Evolutionary conservation across 2,329 filamentous ascomycete genomes (phyloP), one percentile per base, ranked within the genome.

Genomic region (Emergomyces pasteurianus): DNA sequence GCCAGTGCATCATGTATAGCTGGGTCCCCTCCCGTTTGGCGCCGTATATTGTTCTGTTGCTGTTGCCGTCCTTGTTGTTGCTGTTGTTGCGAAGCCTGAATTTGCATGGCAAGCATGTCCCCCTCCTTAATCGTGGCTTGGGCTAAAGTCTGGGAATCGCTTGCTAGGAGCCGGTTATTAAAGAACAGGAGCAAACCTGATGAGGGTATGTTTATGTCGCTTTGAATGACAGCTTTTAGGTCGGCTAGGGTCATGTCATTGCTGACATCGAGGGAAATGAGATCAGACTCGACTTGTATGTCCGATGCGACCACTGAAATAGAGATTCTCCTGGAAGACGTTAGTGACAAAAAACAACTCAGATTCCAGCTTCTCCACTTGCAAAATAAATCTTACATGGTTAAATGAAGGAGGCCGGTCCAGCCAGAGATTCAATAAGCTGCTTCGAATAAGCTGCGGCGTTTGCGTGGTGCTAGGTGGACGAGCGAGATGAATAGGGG

Each of bases 31-130:
- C 43, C 36, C 16, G 49, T 36, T 12, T 43, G 23, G 23, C 59
- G 57, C 3, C 46, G 38, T 31, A 42, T 18, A 10, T 34, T 21
- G 31, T 43, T 54, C 6, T 47, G 42, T 28, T 16, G 46, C 38
- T 38, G 59, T 16, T 26, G 54, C 34, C 31, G 31, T 47, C 18
- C 18, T 6, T 26, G 16, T 6, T 31, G 47, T 16, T 52, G 47
- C 47, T 26, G 49, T 31, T 54, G 47, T 66, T 71, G 62, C 58
- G 68, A 61, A 36, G 70, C 62, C 61, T 67, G 69, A 66, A 96
- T 87, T 71, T 95, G 88, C 67, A 97, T 83, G 36, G 89, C 90
- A 65, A 99, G 79, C 89, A 99, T 92, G 70, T 96, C 94, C 60
- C 90, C 90, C 75, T 97, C 90, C 56, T 80, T 83, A 68, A 99